phyloP scores from a whole-genome alignment of 352 stramenopile genomes.

The Phytophthora citricola region DNA sequence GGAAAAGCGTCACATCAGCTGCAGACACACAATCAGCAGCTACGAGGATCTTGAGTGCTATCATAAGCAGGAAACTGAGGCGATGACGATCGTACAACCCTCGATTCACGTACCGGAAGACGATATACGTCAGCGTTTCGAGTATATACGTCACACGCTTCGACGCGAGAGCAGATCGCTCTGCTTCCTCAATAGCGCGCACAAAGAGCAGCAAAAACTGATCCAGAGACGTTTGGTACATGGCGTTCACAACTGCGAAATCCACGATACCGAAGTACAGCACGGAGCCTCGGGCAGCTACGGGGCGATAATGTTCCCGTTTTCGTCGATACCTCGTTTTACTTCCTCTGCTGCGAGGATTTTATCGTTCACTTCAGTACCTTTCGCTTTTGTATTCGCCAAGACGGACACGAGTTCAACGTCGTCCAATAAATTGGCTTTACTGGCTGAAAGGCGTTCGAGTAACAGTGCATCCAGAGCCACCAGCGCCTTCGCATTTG shows the following conservation, averaged over 20 bases:
- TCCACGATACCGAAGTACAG: constrained; percentile 93
- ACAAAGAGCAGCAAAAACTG: constrained; percentile 92
- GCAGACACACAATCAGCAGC: constrained; percentile 60
- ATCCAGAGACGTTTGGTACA: constrained; percentile 93
- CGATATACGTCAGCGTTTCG: constrained; percentile 85
- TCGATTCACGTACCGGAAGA: constrained; percentile 81
- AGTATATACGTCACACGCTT: constrained; percentile 91
- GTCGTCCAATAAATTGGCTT: constrained; percentile 89
- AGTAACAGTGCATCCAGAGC: constrained; percentile 87
- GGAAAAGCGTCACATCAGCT: constrained; percentile 69
- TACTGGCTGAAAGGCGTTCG: constrained; percentile 85
- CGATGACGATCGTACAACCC: constrained; percentile 79
- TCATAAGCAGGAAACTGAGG: constrained; percentile 77
- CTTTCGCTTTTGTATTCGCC: constrained; percentile 91
- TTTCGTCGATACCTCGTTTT: constrained; percentile 91
- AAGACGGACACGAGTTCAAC: constrained; percentile 89
- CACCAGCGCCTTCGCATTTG: constrained; percentile 89
- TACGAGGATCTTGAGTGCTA: constrained; percentile 80
- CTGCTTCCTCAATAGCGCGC: constrained; percentile 81
- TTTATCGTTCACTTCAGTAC: constrained; percentile 91
- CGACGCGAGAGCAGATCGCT: constrained; percentile 76
- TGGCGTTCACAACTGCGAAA: constrained; percentile 86
- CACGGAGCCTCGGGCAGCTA: constrained; percentile 86
- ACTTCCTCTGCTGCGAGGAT: constrained; percentile 88
- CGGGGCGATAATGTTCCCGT: constrained; percentile 90